Conservation (phyloP, 768 basidiomycete genomes). For the Sutorius australiensis region DNA sequence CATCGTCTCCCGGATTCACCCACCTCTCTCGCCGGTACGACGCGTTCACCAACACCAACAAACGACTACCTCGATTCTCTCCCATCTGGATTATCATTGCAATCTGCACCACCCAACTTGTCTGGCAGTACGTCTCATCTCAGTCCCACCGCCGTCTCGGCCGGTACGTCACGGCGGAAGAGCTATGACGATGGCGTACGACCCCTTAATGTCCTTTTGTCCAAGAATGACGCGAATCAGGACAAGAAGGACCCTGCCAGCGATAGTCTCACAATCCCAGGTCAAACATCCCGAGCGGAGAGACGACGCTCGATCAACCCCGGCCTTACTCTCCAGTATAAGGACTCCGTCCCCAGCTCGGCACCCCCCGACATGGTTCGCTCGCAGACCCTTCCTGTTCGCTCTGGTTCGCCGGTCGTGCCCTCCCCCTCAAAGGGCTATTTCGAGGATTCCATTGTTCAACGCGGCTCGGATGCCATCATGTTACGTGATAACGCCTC, state of each 20-base stretch:
- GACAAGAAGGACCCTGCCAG: slow-evolving; percentile 12
- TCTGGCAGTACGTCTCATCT: slow-evolving; percentile 11
- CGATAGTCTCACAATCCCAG: slow-evolving; percentile 26
- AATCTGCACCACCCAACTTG: slow-evolving; percentile 17
- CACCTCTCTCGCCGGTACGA: slow-evolving; percentile 2
- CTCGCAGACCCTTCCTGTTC: slow-evolving; percentile 28
- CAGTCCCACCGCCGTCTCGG: slow-evolving; percentile 22
- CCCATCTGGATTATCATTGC: slow-evolving; percentile 6
- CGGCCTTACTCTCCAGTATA: slow-evolving; percentile 35
- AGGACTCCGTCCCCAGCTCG: slow-evolving; percentile 9
- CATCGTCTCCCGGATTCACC: slow-evolving; percentile 1
- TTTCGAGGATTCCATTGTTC: slow-evolving; percentile 17
- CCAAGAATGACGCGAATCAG: slow-evolving; percentile 12
- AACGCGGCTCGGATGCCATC: slow-evolving; percentile 24
- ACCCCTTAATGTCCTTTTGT: slow-evolving; percentile 36
- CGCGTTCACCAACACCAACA: slow-evolving; percentile 1
- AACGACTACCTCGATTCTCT: neutral
- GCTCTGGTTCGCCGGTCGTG: slow-evolving; percentile 22
- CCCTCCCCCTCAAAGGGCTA: slow-evolving; percentile 16
- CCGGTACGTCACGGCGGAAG: slow-evolving; percentile 30
- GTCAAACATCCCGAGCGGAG: slow-evolving; percentile 36
- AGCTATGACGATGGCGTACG: slow-evolving; percentile 45
- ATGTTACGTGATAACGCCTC: slow-evolving; percentile 27
- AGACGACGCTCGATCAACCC: slow-evolving; percentile 58
- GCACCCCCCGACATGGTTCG: slow-evolving; percentile 28